phyloP scores from a whole-genome alignment of 495 filamentous ascomycete species.

The Lasiosphaeria hispida region DNA sequence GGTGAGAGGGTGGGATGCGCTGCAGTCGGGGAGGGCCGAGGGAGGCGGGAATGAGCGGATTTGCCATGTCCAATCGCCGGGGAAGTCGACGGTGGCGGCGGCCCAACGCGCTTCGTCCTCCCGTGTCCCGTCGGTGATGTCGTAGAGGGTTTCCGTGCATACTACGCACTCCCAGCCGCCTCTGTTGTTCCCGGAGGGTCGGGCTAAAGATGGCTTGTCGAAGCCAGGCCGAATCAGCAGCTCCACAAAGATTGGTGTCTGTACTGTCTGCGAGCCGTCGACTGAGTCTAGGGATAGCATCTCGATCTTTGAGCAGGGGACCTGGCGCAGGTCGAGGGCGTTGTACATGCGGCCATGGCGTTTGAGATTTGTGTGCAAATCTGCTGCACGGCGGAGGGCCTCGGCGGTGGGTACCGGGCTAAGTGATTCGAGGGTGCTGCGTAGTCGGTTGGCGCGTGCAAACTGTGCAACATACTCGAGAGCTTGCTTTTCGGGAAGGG shows the following conservation, averaged over 20 bases:
- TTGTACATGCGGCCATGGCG: constrained; percentile 1
- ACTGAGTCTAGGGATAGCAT: constrained; percentile 13
- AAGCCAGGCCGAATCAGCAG: background rate
- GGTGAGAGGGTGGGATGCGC: constrained; percentile 6
- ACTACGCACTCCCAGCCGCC: constrained; percentile 3
- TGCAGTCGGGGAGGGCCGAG: constrained; percentile 7
- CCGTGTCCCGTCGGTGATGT: background rate
- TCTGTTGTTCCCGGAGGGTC: background rate
- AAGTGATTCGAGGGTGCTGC: background rate
- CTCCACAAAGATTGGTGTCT: constrained; percentile 14
- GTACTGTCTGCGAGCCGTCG: constrained; percentile 2
- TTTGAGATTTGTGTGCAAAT: constrained; percentile 6
- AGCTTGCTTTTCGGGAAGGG: background rate
- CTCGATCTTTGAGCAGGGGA: background rate
- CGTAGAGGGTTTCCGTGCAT: constrained; percentile 5
- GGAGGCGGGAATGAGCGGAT: constrained; percentile 11
- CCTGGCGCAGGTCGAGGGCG: background rate
- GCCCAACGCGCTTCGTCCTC: constrained; percentile 8
- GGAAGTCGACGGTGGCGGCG: background rate
- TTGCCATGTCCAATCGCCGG: constrained; percentile 11
- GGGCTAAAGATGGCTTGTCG: no score
- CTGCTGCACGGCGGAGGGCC: constrained; percentile 7
- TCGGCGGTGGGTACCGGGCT: background rate
- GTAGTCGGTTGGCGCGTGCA: background rate
- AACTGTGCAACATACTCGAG: constrained; percentile 1